Conservation (phyloP, 257 asterid species). For the Datura wrightii region DNA sequence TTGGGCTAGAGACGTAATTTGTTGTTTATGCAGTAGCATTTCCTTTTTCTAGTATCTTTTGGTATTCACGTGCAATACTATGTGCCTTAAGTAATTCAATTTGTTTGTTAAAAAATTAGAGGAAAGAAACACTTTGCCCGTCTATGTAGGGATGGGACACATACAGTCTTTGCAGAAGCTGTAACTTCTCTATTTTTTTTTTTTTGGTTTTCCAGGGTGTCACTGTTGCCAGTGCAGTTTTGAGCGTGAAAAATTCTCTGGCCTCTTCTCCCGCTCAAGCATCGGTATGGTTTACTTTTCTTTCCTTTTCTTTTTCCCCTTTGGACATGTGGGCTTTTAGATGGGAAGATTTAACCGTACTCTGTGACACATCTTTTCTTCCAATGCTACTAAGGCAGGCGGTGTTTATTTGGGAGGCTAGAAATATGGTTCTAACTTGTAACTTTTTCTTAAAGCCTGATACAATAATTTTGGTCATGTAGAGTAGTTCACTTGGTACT, state of each 20-base stretch:
- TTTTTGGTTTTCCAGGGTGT: constrained; percentile 65
- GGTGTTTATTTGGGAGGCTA: constrained; percentile 8
- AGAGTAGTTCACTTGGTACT: not conserved
- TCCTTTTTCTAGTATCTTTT: constrained; percentile 12
- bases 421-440: constrained; percentile 15
- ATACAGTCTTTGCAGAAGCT: constrained; percentile 22
- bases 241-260: constrained; percentile 75
- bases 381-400: not conserved
- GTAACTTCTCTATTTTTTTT: constrained; percentile 28
- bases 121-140: constrained; percentile 11
- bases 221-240: constrained; percentile 65
- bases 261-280: constrained; percentile 67
- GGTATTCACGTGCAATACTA: constrained; percentile 2
- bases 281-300: constrained; percentile 66
- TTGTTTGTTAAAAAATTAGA: not conserved
- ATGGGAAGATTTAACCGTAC: constrained; percentile 11
- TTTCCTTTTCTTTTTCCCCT: constrained; percentile 26
- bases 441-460: constrained; percentile 10
- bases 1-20: not conserved
- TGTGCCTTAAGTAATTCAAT: not conserved
- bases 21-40: not conserved
- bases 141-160: constrained; percentile 27
- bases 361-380: constrained; percentile 7
- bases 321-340: constrained; percentile 15
- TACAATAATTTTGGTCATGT: not conserved